These are phyloP conservation scores for Neurospora sp. DNA, from an alignment of 495 filamentous ascomycete genomes.

Conservation along the genomic window DNA sequence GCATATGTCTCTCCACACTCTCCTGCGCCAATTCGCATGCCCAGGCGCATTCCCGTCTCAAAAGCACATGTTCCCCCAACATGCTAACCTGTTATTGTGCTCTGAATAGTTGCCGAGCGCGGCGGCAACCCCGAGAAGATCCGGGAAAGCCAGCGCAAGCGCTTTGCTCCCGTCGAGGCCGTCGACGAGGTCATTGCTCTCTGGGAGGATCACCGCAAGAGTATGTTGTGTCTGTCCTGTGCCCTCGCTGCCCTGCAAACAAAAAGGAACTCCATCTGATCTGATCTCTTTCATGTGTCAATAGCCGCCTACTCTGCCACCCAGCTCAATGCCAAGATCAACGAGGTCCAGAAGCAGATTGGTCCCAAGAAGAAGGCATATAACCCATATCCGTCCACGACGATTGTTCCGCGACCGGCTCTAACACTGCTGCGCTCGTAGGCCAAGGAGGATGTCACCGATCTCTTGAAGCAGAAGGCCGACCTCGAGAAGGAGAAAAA, in stretches of 20 bases:
- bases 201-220: conserved; percentile 77
- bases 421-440: conserved; percentile 18
- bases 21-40: not conserved
- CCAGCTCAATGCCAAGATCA: conserved; percentile 73
- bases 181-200: conserved; percentile 86
- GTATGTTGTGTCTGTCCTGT: conserved; percentile 35
- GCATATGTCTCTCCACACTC: not conserved
- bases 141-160: conserved; percentile 75
- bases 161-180: conserved; percentile 64
- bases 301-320: conserved; percentile 58
- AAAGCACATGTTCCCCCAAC: not conserved
- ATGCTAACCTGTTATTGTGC: conserved; percentile 60
- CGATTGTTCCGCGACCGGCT: not conserved
- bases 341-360: conserved; percentile 80
- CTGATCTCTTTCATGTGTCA: not conserved
- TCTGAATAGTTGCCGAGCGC: conserved; percentile 59
- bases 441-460: conserved; percentile 85
- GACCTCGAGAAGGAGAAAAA: conserved; percentile 72
- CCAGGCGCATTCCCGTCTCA: not conserved
- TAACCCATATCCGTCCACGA: conserved; percentile 5
- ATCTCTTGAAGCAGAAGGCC: conserved; percentile 63
- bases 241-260: not conserved
- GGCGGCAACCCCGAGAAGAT: conserved; percentile 85
- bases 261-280: not conserved
- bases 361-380: conserved; percentile 81